phyloP scores from a whole-genome alignment of 2,329 filamentous ascomycete genomes.

The Xylariales sp. region DNA sequence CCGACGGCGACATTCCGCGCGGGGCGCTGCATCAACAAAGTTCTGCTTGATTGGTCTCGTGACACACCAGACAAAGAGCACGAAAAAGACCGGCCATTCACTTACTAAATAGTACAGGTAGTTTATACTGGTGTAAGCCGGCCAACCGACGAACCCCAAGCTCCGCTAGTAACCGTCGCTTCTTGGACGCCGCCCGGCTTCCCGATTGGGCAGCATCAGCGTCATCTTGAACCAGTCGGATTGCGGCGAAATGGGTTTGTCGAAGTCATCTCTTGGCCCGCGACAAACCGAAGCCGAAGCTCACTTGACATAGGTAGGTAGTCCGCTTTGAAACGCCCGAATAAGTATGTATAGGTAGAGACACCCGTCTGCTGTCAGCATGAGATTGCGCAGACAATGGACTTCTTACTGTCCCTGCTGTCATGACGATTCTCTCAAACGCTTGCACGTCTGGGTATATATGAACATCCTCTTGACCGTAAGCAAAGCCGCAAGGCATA shows the following conservation, averaged over 20 bases:
- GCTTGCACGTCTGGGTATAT: background rate
- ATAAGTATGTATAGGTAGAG: constrained; percentile 12
- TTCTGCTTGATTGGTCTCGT: constrained; percentile 13
- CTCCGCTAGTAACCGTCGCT: constrained; percentile 32
- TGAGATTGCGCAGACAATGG: background rate
- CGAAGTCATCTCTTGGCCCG: constrained; percentile 28
- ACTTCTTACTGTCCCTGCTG: background rate
- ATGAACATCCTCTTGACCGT: background rate
- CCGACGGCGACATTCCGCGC: constrained; percentile 27
- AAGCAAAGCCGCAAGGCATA: constrained; percentile 8
- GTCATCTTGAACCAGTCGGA: constrained; percentile 14
- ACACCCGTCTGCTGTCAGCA: background rate
- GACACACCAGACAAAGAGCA: constrained; percentile 15
- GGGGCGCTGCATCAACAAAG: constrained; percentile 11
- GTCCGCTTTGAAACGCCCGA: constrained; percentile 10
- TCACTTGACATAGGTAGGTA: background rate
- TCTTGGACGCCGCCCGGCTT: background rate
- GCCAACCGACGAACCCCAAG: no score
- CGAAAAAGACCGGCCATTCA: background rate
- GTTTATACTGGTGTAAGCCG: no score
- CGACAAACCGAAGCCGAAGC: constrained; percentile 33
- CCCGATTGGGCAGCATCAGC: constrained; percentile 11
- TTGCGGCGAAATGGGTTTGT: background rate
- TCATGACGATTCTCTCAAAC: background rate
- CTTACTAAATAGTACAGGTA: background rate